phyloP scores from a whole-genome alignment of 176 grass and related monocot species.

The Eremochloa ophiuroides region DNA sequence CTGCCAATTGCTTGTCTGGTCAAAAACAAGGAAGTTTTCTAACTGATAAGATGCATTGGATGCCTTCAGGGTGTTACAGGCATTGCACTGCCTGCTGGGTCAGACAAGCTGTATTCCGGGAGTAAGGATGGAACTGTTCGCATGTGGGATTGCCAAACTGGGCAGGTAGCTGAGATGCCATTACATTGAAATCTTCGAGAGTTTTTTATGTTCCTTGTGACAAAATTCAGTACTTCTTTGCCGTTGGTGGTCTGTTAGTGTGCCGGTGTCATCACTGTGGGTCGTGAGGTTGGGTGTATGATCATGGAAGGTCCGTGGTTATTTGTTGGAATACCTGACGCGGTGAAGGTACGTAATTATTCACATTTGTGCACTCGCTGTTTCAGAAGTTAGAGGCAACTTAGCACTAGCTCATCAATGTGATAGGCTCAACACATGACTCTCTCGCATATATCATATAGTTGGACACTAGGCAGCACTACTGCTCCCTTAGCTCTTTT shows the following conservation, averaged over 20 bases:
- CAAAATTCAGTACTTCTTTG: constrained; percentile 33
- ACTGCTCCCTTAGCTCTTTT: background rate
- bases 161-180: constrained; percentile 65
- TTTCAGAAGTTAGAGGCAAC: background rate
- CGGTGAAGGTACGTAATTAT: constrained; percentile 61
- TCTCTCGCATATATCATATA: background rate
- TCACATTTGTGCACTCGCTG: background rate
- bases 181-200: constrained; percentile 21
- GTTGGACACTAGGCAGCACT: background rate
- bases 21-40: background rate
- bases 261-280: constrained; percentile 47
- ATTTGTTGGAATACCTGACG: constrained; percentile 81
- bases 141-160: constrained; percentile 92
- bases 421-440: background rate
- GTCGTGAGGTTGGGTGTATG: constrained; percentile 91
- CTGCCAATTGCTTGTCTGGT: background rate
- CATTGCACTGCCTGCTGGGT: constrained; percentile 68
- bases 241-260: constrained; percentile 58
- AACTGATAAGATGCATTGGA: background rate
- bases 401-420: background rate
- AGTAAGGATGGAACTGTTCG: constrained; percentile 86
- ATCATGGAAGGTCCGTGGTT: constrained; percentile 90
- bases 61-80: constrained; percentile 64
- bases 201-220: constrained; percentile 5
- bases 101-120: constrained; percentile 89